Base-by-base conservation (phyloP, 768 basidiomycete species). In the Boletus rex-veris region DNA sequence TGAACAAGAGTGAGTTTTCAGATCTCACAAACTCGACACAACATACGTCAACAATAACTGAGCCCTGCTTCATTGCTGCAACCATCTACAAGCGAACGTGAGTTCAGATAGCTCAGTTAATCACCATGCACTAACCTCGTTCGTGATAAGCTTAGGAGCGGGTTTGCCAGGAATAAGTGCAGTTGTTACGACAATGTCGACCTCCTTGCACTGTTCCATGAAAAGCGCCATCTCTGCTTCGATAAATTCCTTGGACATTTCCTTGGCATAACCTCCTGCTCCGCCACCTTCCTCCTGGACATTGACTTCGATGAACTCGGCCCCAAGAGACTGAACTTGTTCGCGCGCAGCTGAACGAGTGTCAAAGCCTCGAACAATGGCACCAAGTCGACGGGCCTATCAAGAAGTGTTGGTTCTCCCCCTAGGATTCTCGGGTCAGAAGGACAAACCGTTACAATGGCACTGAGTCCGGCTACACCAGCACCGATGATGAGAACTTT, bases 61-160 rank as follows among this genome's bases (percentile, higher is more conserved):
- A 93, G 24, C 92, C 92, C 73, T 89, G 90, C 61, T 89, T 92
- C 92, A 94, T 92, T n/a, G 84, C 87, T 38, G 84, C 81, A 14
- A 94, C 79, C 88, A 93, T 92, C 75, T 78, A 49, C 9, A 54
- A 30, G 52, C 3, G 37, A 40, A 19, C 30, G 28, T 68, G 36
- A 70, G 47, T 30, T 31, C 14, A 15, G 37, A 45, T 30, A 19
- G 8, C n/a, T 36, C 4, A 9, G 30, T 24, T 9, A 16, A 33
- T 41, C 12, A 26, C 15, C 5, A 30, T 45, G 30, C 15, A 57
- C 69, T 38, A 24, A 71, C 77, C 66, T 90, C 86, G 57, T 84
- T 77, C 6, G 85, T 89, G 64, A 94, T 91, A 41, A 94, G 68
- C 66, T 85, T 93, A 0, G 92, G 92, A 3, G 92, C 92, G 9